Evolutionary conservation across 2,329 filamentous ascomycete genomes (phyloP).

Genomic region (Dactylellina cionopaga): DNA sequence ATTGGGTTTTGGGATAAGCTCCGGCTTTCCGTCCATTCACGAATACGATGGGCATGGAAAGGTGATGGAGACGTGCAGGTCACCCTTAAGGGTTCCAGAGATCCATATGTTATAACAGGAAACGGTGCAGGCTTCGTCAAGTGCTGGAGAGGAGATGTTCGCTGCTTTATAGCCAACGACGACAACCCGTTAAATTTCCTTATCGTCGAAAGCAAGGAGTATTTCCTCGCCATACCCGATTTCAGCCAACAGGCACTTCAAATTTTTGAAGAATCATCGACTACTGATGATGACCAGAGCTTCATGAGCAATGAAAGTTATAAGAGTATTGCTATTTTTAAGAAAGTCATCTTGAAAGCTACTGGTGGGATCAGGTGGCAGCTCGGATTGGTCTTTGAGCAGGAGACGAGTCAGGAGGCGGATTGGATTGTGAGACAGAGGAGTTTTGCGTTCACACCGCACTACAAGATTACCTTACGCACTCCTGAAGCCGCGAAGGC

Average conservation of each 20-base stretch:
- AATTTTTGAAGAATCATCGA: constrained; percentile 62
- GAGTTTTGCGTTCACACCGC: constrained; percentile 87
- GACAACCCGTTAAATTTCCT: constrained; percentile 93
- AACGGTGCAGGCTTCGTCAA: constrained; percentile 95
- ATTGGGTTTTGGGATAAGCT: constrained; percentile 99
- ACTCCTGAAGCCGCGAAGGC: constrained; percentile 68
- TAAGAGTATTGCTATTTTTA: constrained; percentile 84
- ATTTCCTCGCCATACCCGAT: constrained; percentile 91
- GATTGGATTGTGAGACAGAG: constrained; percentile 65
- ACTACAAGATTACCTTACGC: constrained; percentile 89
- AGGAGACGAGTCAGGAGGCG: constrained; percentile 72
- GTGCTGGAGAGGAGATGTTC: constrained; percentile 97
- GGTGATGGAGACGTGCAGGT: constrained; percentile 95
- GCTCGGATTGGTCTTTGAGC: constrained; percentile 90
- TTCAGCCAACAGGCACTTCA: constrained; percentile 87
- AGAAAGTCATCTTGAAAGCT: constrained; percentile 98
- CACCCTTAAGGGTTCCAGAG: constrained; percentile 86
- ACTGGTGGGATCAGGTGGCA: constrained; percentile 96
- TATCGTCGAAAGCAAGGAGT: constrained; percentile 94
- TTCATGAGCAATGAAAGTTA: constrained; percentile 71
- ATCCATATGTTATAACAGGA: constrained; percentile 92
- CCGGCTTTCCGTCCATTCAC: constrained; percentile 89
- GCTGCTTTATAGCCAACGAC: constrained; percentile 82
- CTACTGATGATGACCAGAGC: constrained; percentile 68
- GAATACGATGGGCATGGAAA: constrained; percentile 82